Base-by-base conservation (phyloP, 1,139 yeast species). In the Zygoascus hellenicus region DNA sequence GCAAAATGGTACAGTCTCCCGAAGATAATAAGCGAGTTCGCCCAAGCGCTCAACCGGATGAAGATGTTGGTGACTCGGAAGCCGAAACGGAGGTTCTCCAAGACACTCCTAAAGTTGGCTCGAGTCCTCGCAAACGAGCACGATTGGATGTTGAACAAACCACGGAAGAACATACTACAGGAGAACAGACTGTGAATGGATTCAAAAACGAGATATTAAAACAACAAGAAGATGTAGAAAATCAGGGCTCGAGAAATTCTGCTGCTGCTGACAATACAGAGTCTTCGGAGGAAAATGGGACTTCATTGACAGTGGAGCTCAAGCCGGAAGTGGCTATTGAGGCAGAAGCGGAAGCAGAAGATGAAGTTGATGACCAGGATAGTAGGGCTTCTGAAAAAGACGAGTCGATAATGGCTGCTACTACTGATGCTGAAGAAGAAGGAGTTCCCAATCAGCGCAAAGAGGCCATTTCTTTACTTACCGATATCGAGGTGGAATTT, bases 401-500 rank as follows among this genome's bases (percentile, higher is more conserved):
- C 14, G 42, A 14, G 14, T 16, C 15, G 22, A 31, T 15, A 13
- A 22, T 9, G 32, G 42, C n/a, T 9, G 19, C 10, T 3, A 14
- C 19, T 3, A 16, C n/a, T 7, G 38, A 34, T 10, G 50, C 46
- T 19, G 49, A 37, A 15, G 49, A 49, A 3, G 45, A 14, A 9
- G 51, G 48, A 10, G 48, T 36, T 16, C 45, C 44, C 15, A 49
- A 42, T 10, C 43, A 62, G 49, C 67, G 81, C 31, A 72, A 77
- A 49, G 76, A 77, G 28, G 95, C 95, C 2, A 71, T 87, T 41
- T 74, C 76, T 45, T 81, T 76, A 46, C 75, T 92, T 47, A 83
- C 89, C 1, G 77, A 77, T 19, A 87, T 92, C 51, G 98, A 92
- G 62, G 72, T 82, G 40, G 83, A 83, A 48, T 92, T 90, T 72